Conservation (phyloP, 2,329 filamentous ascomycete genomes). For the Cladosporium sphaerospermum region DNA sequence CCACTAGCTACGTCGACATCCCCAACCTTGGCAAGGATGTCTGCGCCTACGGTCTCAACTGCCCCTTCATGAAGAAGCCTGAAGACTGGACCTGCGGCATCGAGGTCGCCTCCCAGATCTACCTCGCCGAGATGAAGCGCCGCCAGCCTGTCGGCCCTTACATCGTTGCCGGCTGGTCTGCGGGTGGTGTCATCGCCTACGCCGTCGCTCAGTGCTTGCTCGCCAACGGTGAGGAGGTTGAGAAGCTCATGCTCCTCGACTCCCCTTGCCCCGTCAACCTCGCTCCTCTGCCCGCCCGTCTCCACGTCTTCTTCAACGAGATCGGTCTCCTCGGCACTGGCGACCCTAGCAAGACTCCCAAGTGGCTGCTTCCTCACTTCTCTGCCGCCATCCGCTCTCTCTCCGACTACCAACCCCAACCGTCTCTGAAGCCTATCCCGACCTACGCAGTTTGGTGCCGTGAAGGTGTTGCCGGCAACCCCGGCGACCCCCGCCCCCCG, state of each 20-base stretch:
- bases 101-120: constrained; percentile 58
- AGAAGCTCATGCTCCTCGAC: constrained; percentile 48
- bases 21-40: constrained; percentile 48
- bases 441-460: constrained; percentile 65
- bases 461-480: constrained; percentile 64
- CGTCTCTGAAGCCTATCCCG: constrained; percentile 56
- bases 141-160: constrained; percentile 61
- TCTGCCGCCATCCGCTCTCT: constrained; percentile 61
- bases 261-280: constrained; percentile 48
- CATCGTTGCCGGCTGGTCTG: constrained; percentile 50
- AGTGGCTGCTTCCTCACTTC: constrained; percentile 72
- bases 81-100: constrained; percentile 61
- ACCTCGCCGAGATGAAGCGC: constrained; percentile 63
- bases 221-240: constrained; percentile 43
- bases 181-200: constrained; percentile 50
- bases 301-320: constrained; percentile 66
- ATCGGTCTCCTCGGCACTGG: constrained; percentile 65
- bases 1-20: constrained; percentile 62
- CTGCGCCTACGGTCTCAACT: constrained; percentile 55
- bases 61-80: constrained; percentile 64
- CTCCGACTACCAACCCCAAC: constrained; percentile 61
- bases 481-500: constrained; percentile 56
- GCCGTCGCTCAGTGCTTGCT: constrained; percentile 45
- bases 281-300: constrained; percentile 45
- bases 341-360: constrained; percentile 54